Conservation (phyloP, 805 yeast genomes). For the Candida qinlingensis region DNA sequence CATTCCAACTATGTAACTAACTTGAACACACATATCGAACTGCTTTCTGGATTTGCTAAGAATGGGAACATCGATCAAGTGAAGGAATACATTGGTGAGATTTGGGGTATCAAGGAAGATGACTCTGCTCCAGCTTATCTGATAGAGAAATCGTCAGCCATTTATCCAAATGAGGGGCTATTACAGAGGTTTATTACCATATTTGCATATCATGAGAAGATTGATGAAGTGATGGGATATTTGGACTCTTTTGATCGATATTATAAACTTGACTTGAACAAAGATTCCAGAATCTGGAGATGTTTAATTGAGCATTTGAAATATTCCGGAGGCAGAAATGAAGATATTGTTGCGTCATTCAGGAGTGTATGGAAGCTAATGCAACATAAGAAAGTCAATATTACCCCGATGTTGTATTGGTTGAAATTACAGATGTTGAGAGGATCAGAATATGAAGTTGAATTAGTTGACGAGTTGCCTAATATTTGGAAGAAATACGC, state of each 20-base stretch:
- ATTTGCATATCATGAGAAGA: conserved; percentile 14
- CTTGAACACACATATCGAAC: conserved; percentile 17
- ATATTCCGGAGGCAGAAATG: conserved; percentile 1
- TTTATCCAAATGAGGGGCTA: conserved; percentile 19
- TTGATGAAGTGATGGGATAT: conserved; percentile 11
- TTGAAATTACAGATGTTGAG: conserved; percentile 9
- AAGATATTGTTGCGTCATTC: conserved; percentile 6
- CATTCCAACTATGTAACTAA: conserved; percentile 10
- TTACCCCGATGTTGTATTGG: conserved; percentile 10
- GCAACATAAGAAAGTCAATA: conserved; percentile 5
- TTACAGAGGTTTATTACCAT: conserved; percentile 12
- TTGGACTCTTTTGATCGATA: conserved; percentile 11
- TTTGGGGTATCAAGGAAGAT: conserved; percentile 19
- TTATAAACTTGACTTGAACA: conserved; percentile 9
- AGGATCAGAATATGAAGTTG: conserved; percentile 4
- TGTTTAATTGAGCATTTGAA: conserved; percentile 9
- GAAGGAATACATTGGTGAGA: conserved; percentile 13
- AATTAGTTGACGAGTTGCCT: conserved; percentile 13
- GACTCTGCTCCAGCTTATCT: conserved; percentile 4
- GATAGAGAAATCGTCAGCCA: conserved; percentile 8
- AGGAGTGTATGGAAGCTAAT: conserved; percentile 16
- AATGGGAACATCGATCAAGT: conserved; percentile 16
- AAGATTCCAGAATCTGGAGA: conserved; percentile 14
- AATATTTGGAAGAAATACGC: conserved; percentile 5
- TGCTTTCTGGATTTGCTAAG: conserved; percentile 19